Percentiles rank a stretch among this genome's conserved stretches.
Conservation (phyloP, 1,139 yeast species). For the Candida neerlandica region DNA sequence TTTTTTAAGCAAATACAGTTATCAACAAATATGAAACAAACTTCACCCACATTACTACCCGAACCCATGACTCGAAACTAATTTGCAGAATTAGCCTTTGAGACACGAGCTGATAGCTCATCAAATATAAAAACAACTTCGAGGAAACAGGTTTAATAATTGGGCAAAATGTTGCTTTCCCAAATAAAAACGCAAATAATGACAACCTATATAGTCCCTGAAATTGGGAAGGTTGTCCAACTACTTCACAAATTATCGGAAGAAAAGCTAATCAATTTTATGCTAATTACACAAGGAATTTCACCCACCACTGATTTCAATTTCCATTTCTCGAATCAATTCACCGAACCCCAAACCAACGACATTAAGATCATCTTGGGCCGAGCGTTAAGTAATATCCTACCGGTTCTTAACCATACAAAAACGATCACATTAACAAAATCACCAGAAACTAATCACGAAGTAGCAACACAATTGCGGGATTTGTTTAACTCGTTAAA, state of each 20-base stretch:
- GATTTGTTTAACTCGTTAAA: constrained; percentile 22
- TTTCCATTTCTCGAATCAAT: constrained; percentile 20
- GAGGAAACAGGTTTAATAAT: background rate
- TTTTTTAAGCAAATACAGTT: background rate
- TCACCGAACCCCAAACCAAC: constrained; percentile 16
- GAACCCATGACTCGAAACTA: background rate
- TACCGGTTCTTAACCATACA: constrained; percentile 18
- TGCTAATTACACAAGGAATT: constrained; percentile 12
- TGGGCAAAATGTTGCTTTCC: background rate
- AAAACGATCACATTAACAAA: constrained; percentile 10
- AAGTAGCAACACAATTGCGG: constrained; percentile 18
- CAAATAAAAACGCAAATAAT: background rate
- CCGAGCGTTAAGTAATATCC: constrained; percentile 16
- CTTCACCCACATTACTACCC: background rate
- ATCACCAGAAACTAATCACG: background rate
- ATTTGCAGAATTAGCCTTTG: no score
- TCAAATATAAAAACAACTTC: no score
- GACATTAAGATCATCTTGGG: constrained; percentile 16
- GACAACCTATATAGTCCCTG: background rate
- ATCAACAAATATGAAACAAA: constrained; percentile 2
- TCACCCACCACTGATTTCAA: constrained; percentile 13
- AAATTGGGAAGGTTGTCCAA: background rate
- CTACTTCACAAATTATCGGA: background rate
- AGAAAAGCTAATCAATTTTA: constrained; percentile 7
- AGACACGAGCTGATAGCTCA: no score